phyloP scores from a whole-genome alignment of 2,329 filamentous ascomycete genomes.

The Blastomyces percursus region DNA sequence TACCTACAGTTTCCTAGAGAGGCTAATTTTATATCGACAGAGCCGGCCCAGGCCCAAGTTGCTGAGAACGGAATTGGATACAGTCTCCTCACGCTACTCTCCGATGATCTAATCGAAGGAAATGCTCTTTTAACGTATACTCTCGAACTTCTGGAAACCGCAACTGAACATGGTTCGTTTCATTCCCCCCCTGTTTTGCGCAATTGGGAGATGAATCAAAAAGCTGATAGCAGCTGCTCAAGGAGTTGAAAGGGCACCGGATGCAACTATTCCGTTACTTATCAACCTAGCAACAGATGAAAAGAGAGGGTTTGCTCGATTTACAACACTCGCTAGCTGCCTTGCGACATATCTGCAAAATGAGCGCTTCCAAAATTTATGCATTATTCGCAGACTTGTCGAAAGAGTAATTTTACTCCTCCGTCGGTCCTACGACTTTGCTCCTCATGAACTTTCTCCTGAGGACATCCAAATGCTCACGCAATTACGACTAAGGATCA shows the following conservation, averaged over 20 bases:
- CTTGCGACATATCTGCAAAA: constrained; percentile 28
- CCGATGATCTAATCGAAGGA: constrained; percentile 22
- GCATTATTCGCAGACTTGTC: constrained; percentile 25
- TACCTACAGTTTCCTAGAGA: not conserved
- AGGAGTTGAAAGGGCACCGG: constrained; percentile 26
- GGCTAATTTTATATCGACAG: constrained; percentile 15
- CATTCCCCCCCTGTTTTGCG: not conserved
- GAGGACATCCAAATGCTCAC: constrained; percentile 28
- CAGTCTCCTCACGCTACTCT: constrained; percentile 28
- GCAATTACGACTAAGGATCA: constrained; percentile 30
- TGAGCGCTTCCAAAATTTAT: constrained; percentile 29
- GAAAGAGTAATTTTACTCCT: constrained; percentile 26
- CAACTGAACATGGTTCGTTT: constrained; percentile 29
- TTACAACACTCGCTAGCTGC: constrained; percentile 23
- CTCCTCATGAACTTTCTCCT: constrained; percentile 18
- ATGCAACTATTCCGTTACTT: constrained; percentile 27
- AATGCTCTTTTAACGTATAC: constrained; percentile 27
- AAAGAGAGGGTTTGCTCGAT: constrained; percentile 22
- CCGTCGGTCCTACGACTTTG: constrained; percentile 21
- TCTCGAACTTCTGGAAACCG: constrained; percentile 32
- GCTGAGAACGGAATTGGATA: constrained; percentile 28
- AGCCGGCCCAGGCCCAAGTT: constrained; percentile 31
- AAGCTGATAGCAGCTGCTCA: constrained; percentile 18
- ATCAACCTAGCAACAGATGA: constrained; percentile 24
- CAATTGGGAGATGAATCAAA: not conserved